phyloP scores from a whole-genome alignment of 2,329 filamentous ascomycete genomes.

The Xylaria sp. region DNA sequence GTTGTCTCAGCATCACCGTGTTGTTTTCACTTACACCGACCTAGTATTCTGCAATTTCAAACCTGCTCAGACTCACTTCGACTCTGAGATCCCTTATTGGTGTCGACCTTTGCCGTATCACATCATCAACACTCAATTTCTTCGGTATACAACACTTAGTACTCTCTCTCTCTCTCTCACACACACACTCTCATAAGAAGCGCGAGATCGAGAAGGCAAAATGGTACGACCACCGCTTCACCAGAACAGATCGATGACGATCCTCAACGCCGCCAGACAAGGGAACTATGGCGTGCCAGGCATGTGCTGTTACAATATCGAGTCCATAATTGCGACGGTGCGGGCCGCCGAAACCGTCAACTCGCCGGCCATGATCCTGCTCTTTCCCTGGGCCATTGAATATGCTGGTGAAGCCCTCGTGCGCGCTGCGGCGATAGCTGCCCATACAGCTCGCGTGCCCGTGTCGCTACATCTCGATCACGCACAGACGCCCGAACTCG shows the following conservation, averaged over 20 bases:
- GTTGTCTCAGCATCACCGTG: too few relatives aligned
- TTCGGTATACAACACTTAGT: too few relatives aligned
- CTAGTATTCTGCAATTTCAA: too few relatives aligned
- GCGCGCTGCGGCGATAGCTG: constrained; percentile 50
- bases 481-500: constrained; percentile 58
- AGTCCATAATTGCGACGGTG: constrained; percentile 64
- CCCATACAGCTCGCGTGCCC: constrained; percentile 52
- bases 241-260: constrained; percentile 48
- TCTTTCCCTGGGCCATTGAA: constrained; percentile 69
- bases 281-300: constrained; percentile 55
- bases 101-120: too few relatives aligned
- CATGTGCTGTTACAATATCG: constrained; percentile 63
- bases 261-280: constrained; percentile 50
- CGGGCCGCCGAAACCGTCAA: constrained; percentile 62
- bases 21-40: too few relatives aligned
- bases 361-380: constrained; percentile 64
- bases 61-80: too few relatives aligned
- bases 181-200: neutral
- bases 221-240: constrained; percentile 37
- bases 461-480: constrained; percentile 62
- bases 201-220: constrained; percentile 11
- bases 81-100: too few relatives aligned
- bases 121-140: too few relatives aligned
- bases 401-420: constrained; percentile 56
- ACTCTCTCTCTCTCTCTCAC: neutral